Evolutionary conservation across 495 filamentous ascomycete genomes (phyloP), one percentile per base, ranked within the genome.

Genomic region (Oleoguttula mirabilis): DNA sequence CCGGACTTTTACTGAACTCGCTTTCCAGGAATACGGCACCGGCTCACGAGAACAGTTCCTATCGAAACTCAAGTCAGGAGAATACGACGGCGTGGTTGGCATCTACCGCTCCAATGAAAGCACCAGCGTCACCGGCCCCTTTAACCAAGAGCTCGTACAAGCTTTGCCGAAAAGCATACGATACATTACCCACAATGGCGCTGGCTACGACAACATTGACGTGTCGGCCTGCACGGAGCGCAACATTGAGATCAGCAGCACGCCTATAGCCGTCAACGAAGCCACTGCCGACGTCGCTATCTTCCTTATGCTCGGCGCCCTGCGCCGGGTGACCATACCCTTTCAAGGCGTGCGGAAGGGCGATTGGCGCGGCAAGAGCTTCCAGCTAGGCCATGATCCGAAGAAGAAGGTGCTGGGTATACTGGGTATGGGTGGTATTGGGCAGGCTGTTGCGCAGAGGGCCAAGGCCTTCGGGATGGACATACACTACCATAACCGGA

Each of bases 381-480:
- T 60, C 23, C 52, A 52, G 14, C 53, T 68, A 10, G 68, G 68
- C 10, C 58, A 66, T 17, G 68, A 72, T 36, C 61, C 59, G 4
- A 58, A 57, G 43, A 43, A 55, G 33, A 60, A 60, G 45, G 39
- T 45, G 3, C 48, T 64, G 27, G 61, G 61, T 17, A 83, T 93
- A 43, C 55, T 94, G 27, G 86, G 86, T 6, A 88, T 93, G 82
- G 86, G 86, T 7, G 84, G 85, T 0, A 94, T 94, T 38, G 86
- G 86, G 0, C 66, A 73, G 23, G 58, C 56, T 20, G 45, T 62
- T 10, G 59, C 59, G 16, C 25, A 21, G 10, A 48, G 59, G 23
- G 60, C 58, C 7, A 58, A 49, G 41, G 48, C 56, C 3, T 62
- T 64, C 32, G 61, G 61, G 10, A 64, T 64, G 61, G 47, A 48